Evolutionary conservation across 495 filamentous ascomycete species (phyloP), one percentile per base, ranked within the genome.

Genomic region (Penicillium odoratum): DNA sequence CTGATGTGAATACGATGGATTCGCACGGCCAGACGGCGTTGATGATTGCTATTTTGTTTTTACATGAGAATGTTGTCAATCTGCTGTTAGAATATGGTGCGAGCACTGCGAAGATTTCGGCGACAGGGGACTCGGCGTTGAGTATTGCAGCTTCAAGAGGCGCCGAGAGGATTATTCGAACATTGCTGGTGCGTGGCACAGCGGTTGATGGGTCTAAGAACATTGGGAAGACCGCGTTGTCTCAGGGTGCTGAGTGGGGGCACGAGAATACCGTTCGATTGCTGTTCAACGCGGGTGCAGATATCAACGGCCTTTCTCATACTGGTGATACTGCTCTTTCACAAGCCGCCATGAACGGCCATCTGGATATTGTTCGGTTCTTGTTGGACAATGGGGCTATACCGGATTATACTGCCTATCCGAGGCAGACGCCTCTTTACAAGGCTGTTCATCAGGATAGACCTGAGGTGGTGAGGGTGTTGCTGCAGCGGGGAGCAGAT

Each of bases 261-360:
- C 63, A 74, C 45, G 64, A 68, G 28, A 65, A 51, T 5, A 61
- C 78, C 33, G 70, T 76, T 16, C 61, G 65, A 16, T 29, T 78
- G 46, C 55, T 81, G 9, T 64, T 82, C 43, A 73, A 76, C 4
- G 71, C 68, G 18, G 72, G 70, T 4, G 70, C 73, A 0, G 63
- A 81, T 45, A 67, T 80, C 46, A 72, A 82, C 58, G 65, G 66
- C 36, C 58, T 70, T 16, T 66, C 70, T 47, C 51, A 55, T 13
- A 59, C 52, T 13, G 74, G 71, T 2, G 61, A 71, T 28, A 74
- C 72, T 1, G 73, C 76, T n/a, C 61, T 82, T 33, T 70, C 77
- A 29, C 61, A 72, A 45, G 78, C 78, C 6, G 71, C 72, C 5
- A 45, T 64, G 26, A 65, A 65, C 9, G 77, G 77, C 9, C 59